Evolutionary conservation across 306 rosid species (phyloP), one percentile per base, ranked within the genome.

Genomic region (Cicer judaicum): DNA sequence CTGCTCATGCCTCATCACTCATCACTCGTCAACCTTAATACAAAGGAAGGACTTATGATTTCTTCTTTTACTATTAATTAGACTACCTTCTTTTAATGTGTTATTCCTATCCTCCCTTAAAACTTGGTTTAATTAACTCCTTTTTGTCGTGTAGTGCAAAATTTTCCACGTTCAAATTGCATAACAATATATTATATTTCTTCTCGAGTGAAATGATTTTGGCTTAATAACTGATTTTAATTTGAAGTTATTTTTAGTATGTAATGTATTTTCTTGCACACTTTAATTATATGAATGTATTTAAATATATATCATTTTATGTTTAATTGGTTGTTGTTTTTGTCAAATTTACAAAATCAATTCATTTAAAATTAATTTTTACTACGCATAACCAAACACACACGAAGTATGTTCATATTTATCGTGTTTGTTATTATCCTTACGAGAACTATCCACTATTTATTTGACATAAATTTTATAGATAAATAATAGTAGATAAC

Each of bases 11-110:
- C 16, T 76, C 76, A 43, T 36, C 15, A 54, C 16, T 76, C 76
- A 43, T 36, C 15, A 54, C 5, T n/a, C n/a, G 29, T 46, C 78
- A 71, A 79, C 70, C 83, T 54, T 67, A 72, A 72, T 52, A 65
- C 34, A 43, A 71, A 80, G 43, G 9, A 14, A 69, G 9, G 49
- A 78, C 39, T 50, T 70, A 54, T 40, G 52, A 39, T 52, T 5
- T 70, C 2, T 61, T 29, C 57, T 40, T 40, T 19, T 44, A 63
- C 41, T 41, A 50, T 50, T 64, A 60, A 49, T 42, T 6, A 53
- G 44, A 16, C 36, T 29, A 41, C 54, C 12, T 40, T n/a, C 46
- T 69, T 13, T 19, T 21, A 41, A 5, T 13, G 21, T 67, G 5
- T 65, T 21, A 21, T 67, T 19, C 21, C 6, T 21, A 4, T 19